phyloP scores from a whole-genome alignment of 257 asterid genomes.

The Linaria vulgaris region DNA sequence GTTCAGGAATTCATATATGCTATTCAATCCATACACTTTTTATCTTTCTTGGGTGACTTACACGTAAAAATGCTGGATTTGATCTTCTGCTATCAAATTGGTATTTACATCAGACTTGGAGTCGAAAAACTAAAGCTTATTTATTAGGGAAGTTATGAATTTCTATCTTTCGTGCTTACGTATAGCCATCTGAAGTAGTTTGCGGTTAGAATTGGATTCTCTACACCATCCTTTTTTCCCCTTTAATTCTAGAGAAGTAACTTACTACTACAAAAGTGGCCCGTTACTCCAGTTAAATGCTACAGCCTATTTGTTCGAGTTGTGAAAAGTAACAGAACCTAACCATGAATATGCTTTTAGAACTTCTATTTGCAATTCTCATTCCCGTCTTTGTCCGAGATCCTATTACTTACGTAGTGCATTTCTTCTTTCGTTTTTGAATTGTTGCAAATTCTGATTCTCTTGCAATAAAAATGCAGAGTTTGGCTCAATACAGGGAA shows the following conservation, averaged over 20 bases:
- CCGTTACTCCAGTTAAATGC: not conserved
- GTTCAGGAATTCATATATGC: slow-evolving; percentile 1
- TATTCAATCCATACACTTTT: not conserved
- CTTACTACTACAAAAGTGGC: not conserved
- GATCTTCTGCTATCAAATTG: not conserved
- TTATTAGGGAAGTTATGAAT: not conserved
- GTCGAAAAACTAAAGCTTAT: not conserved
- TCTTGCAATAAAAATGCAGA: slow-evolving; percentile 43
- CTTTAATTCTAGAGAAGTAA: not conserved
- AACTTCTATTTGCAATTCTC: not conserved
- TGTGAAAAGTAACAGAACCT: no score
- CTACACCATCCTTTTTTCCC: not conserved
- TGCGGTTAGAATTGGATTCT: not conserved
- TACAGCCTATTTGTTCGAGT: no score
- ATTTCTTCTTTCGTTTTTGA: not conserved
- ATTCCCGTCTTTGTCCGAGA: not conserved
- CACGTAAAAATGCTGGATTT: not conserved
- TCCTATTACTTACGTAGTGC: not conserved
- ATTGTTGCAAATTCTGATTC: slow-evolving; percentile 9
- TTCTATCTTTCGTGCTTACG: no score
- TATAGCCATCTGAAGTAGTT: not conserved
- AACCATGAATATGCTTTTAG: no score
- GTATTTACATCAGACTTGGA: not conserved
- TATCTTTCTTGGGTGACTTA: no score
- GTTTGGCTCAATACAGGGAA: slow-evolving; percentile 84